Conservation (phyloP, 176 grass and related monocot genomes). For the Oryza glumipatula region DNA sequence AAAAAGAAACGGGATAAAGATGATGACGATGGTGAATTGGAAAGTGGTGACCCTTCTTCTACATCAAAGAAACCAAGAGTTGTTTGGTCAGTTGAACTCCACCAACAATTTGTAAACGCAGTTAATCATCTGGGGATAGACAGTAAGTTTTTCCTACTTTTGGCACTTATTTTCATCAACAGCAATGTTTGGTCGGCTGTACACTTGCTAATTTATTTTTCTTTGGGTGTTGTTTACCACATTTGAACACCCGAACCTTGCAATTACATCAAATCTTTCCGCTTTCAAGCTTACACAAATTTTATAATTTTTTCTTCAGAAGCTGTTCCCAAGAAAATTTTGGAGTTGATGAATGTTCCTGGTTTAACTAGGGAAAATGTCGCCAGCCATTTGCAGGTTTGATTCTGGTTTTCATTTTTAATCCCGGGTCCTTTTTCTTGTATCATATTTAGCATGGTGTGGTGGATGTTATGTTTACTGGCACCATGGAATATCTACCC, state of each 20-base stretch:
- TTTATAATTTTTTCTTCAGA: slow-evolving; percentile 53
- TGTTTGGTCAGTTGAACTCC: slow-evolving; percentile 97
- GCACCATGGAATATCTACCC: not conserved
- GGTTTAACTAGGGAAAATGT: slow-evolving; percentile 99
- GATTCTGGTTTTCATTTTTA: slow-evolving; percentile 32
- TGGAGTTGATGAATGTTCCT: slow-evolving; percentile 99
- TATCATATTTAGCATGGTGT: slow-evolving; percentile 29
- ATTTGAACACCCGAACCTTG: slow-evolving; percentile 1
- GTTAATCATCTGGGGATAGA: slow-evolving; percentile 97
- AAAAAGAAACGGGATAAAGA: slow-evolving; percentile 98
- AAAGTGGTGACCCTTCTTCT: slow-evolving; percentile 78
- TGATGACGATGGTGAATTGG: slow-evolving; percentile 84
- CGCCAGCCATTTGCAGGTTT: slow-evolving; percentile 99
- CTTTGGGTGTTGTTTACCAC: not conserved
- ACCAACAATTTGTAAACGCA: slow-evolving; percentile 99
- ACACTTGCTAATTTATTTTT: slow-evolving; percentile 26
- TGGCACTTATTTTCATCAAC: slow-evolving; percentile 14
- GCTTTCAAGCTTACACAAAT: slow-evolving; percentile 38
- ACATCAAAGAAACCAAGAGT: slow-evolving; percentile 95
- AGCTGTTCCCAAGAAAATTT: slow-evolving; percentile 98
- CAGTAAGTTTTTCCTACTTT: slow-evolving; percentile 60
- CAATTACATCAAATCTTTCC: slow-evolving; percentile 20
- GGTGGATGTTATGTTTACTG: slow-evolving; percentile 2
- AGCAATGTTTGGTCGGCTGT: slow-evolving; percentile 10
- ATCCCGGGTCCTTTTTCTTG: not conserved